Evolutionary conservation across 805 yeast genomes (phyloP).

Genomic region (Helenozyma rhizophorensis): DNA sequence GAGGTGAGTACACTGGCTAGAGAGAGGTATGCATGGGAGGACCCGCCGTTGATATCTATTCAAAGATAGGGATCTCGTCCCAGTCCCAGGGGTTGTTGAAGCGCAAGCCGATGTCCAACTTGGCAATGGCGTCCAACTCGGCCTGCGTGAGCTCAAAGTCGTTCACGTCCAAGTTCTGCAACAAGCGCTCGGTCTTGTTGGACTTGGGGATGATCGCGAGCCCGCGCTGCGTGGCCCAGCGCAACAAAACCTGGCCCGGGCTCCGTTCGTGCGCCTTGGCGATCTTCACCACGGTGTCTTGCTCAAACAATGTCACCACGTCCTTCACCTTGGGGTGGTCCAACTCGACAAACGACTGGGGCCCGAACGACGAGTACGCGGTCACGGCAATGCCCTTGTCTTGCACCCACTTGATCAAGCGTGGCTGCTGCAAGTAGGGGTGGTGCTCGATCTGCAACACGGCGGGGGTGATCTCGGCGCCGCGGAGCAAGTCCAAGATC

Average conservation of each 20-base stretch:
- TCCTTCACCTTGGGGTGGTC: slow-evolving; percentile 16
- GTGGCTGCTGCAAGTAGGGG: slow-evolving; percentile 79
- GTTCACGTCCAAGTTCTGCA: slow-evolving; percentile 17
- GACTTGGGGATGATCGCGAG: slow-evolving; percentile 19
- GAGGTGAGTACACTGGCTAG: too few relatives aligned
- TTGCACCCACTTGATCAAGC: slow-evolving; percentile 24
- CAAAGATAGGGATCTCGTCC: slow-evolving; percentile 18
- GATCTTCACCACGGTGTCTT: slow-evolving; percentile 10
- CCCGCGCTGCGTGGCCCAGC: slow-evolving; percentile 19
- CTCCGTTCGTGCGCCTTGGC: slow-evolving; percentile 13
- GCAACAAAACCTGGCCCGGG: slow-evolving; percentile 18
- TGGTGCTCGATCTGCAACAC: slow-evolving; percentile 88
- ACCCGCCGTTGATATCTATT: too few relatives aligned
- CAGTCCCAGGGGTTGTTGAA: slow-evolving; percentile 69
- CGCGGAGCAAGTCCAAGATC: slow-evolving; percentile 65
- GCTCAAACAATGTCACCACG: slow-evolving; percentile 13
- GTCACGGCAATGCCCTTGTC: slow-evolving; percentile 15
- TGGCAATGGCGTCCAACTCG: slow-evolving; percentile 45
- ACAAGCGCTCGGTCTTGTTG: slow-evolving; percentile 18
- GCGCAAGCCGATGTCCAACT: slow-evolving; percentile 65
- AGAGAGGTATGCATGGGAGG: too few relatives aligned
- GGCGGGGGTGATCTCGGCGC: slow-evolving; percentile 67
- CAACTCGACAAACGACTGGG: slow-evolving; percentile 18
- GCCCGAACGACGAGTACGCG: slow-evolving; percentile 20
- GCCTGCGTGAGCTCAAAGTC: slow-evolving; percentile 17